These are phyloP conservation scores for Aquilaria sinensis DNA, from an alignment of 345 rosid genomes.

Conservation along the genomic window DNA sequence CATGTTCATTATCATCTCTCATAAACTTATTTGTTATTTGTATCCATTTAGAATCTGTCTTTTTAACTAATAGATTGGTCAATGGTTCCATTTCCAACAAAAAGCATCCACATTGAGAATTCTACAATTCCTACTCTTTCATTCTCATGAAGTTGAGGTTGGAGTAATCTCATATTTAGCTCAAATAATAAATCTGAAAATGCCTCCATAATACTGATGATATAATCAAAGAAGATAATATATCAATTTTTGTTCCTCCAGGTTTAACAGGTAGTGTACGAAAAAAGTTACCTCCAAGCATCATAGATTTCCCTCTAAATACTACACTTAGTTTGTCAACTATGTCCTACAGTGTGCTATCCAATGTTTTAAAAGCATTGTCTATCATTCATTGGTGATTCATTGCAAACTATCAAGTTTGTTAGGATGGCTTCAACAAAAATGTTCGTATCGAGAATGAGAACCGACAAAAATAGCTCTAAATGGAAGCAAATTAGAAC, in stretches of 20 bases:
- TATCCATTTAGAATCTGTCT: no score
- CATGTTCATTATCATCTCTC: no score
- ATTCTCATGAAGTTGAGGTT: not conserved
- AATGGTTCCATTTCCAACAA: not conserved
- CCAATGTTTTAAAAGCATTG: slow-evolving; percentile 4
- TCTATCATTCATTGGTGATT: slow-evolving; percentile 6
- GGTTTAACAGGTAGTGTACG: no score
- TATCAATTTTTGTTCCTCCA: not conserved
- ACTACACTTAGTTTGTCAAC: not conserved
- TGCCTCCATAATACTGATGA: not conserved
- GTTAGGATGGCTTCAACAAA: no score
- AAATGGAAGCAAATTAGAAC: no score
- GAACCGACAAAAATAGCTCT: no score
- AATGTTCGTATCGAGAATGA: no score
- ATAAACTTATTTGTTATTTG: no score
- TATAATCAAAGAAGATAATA: not conserved
- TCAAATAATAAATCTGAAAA: not conserved
- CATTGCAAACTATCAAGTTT: slow-evolving; percentile 10
- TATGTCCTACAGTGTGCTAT: not conserved
- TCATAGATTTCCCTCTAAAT: not conserved
- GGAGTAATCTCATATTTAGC: not conserved
- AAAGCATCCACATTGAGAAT: not conserved
- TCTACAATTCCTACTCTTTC: not conserved
- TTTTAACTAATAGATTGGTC: no score
- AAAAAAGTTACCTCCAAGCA: slow-evolving; percentile 3